These are phyloP conservation scores for Neofusicoccum umdonicola DNA, from an alignment of 2,329 filamentous ascomycete species.

Conservation along the genomic window DNA sequence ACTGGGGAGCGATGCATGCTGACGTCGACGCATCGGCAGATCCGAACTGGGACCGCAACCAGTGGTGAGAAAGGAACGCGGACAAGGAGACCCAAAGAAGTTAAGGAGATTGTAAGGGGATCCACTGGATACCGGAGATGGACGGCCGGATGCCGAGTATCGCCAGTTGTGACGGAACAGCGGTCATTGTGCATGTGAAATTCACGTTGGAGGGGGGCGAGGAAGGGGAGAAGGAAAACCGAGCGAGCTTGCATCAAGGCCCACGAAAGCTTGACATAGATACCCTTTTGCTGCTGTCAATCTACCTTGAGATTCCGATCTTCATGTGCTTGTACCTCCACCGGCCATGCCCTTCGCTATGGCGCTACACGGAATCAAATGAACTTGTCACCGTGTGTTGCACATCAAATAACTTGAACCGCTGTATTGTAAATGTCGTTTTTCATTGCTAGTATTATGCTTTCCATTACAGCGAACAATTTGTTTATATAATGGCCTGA, in stretches of 20 bases:
- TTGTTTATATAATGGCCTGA: conserved; percentile 15
- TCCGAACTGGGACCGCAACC: conserved; percentile 18
- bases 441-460: conserved; percentile 12
- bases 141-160: too few relatives aligned
- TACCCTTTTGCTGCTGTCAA: conserved; percentile 15
- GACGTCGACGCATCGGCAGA: neutral
- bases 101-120: conserved; percentile 1
- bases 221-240: neutral
- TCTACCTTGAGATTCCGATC: neutral
- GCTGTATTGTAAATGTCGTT: neutral
- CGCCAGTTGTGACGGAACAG: too few relatives aligned
- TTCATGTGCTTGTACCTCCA: neutral
- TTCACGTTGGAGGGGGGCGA: neutral
- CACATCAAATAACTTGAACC: neutral
- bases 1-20: neutral
- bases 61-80: conserved; percentile 6
- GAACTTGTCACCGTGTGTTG: too few relatives aligned
- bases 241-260: conserved; percentile 15
- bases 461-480: conserved; percentile 15
- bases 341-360: too few relatives aligned
- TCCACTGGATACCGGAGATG: neutral
- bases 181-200: neutral
- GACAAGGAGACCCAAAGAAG: neutral
- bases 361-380: too few relatives aligned
- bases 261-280: conserved; percentile 14